Percentiles rank a stretch among this genome's conserved stretches.
Conservation (phyloP, 164 flowering plant species). For the Brasenia schreberi region DNA sequence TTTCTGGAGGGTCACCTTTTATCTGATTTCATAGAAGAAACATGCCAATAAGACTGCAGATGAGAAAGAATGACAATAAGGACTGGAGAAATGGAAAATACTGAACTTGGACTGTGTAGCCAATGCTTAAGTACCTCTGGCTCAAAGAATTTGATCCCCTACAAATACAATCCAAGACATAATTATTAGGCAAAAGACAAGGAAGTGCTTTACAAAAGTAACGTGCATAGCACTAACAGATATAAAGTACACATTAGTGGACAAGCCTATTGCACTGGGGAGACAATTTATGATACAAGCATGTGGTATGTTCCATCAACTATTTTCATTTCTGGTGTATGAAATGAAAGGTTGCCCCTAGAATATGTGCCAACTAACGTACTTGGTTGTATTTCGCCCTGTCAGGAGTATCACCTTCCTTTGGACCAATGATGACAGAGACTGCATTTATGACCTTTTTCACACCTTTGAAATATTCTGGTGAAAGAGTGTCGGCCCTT, state of each 20-base stretch:
- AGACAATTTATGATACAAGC: no score
- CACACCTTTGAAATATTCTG: slow-evolving; percentile 83
- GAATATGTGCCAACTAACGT: slow-evolving; percentile 4
- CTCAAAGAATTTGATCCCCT: slow-evolving; percentile 99
- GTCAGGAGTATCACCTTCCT: slow-evolving; percentile 98
- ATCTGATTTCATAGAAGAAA: slow-evolving; percentile 32
- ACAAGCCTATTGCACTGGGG: no score
- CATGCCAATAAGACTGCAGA: background rate
- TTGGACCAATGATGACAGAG: slow-evolving; percentile 95
- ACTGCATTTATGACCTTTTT: slow-evolving; percentile 76
- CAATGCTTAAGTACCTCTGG: slow-evolving; percentile 55
- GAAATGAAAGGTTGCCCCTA: no score
- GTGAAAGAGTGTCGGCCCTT: slow-evolving; percentile 53
- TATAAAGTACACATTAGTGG: no score
- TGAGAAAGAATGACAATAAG: background rate
- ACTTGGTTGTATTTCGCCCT: slow-evolving; percentile 94
- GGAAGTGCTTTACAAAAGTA: no score
- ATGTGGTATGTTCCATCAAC: no score
- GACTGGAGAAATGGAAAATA: no score
- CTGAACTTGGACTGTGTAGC: background rate
- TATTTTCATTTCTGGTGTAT: no score
- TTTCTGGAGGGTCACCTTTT: slow-evolving; percentile 94
- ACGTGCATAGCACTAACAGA: no score
- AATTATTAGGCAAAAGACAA: background rate
- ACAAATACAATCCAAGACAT: background rate